Conservation (phyloP, 352 stramenopile genomes). For the Phytophthora crassamura region DNA sequence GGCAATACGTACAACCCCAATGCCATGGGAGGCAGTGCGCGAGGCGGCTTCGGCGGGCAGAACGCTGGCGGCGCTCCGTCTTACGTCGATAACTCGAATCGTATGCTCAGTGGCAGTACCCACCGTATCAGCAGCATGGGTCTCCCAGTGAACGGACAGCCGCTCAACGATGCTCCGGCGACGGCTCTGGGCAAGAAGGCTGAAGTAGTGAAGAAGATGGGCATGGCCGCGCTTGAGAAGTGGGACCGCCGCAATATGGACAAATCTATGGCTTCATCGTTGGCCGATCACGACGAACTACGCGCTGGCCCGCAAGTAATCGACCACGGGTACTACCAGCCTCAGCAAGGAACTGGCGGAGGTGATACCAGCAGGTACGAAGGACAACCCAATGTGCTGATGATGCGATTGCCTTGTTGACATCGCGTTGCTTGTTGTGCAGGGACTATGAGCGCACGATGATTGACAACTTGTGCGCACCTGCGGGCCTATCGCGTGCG, state of each 20-base stretch:
- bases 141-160: constrained; percentile 57
- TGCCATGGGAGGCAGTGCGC: constrained; percentile 25
- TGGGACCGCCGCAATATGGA: constrained; percentile 92
- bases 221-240: constrained; percentile 75
- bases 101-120: constrained; percentile 50
- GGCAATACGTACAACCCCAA: constrained; percentile 44
- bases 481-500: constrained; percentile 75
- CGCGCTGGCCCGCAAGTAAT: constrained; percentile 66
- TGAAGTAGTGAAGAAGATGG: constrained; percentile 85
- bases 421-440: constrained; percentile 4
- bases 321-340: constrained; percentile 81
- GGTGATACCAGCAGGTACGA: constrained; percentile 79
- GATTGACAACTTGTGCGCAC: constrained; percentile 85
- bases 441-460: constrained; percentile 88
- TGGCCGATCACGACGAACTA: constrained; percentile 87
- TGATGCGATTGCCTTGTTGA: constrained; percentile 1
- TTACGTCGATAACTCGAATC: constrained; percentile 69
- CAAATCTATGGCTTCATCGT: constrained; percentile 90
- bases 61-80: constrained; percentile 30
- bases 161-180: constrained; percentile 47
- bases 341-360: constrained; percentile 62
- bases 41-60: constrained; percentile 29
- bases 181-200: constrained; percentile 80
- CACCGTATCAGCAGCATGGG: constrained; percentile 53
- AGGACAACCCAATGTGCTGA: constrained; percentile 1